Percentiles rank a stretch among this genome's conserved stretches.
Conservation (phyloP, 768 basidiomycete genomes). For the Trametes punicea region DNA sequence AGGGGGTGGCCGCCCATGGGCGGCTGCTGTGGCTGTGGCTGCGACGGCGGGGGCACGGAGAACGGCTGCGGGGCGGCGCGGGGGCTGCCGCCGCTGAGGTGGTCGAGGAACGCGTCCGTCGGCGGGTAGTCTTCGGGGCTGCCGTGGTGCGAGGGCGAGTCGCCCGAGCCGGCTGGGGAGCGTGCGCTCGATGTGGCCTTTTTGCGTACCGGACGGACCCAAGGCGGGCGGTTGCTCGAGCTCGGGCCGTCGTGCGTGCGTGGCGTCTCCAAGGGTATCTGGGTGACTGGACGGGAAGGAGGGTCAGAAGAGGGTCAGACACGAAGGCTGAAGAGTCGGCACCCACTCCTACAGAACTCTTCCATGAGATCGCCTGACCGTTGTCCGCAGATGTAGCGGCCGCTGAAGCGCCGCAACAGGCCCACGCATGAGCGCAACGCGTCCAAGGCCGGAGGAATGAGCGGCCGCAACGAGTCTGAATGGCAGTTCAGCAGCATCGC, state of each 20-base stretch:
- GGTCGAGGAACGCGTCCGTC: constrained; percentile 60
- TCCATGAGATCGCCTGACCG: constrained; percentile 92
- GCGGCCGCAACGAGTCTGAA: constrained; percentile 65
- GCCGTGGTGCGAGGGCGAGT: constrained; percentile 37
- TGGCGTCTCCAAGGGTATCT: constrained; percentile 75
- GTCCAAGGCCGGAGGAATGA: constrained; percentile 81
- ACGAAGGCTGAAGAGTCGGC: constrained; percentile 18
- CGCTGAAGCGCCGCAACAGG: constrained; percentile 84
- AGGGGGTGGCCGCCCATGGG: neutral
- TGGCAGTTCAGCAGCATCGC: constrained; percentile 88
- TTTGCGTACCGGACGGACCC: constrained; percentile 87
- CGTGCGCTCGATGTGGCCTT: constrained; percentile 53
- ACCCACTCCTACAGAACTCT: constrained; percentile 90
- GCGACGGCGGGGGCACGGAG: neutral
- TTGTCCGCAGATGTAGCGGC: constrained; percentile 87
- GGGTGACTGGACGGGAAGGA: constrained; percentile 63
- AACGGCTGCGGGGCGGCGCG: constrained; percentile 12
- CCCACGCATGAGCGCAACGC: constrained; percentile 86
- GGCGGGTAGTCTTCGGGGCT: constrained; percentile 64
- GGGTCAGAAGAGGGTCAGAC: neutral
- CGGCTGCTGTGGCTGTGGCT: constrained; percentile 1
- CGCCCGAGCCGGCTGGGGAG: constrained; percentile 33
- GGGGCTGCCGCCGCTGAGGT: constrained; percentile 24
- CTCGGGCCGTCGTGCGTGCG: constrained; percentile 49
- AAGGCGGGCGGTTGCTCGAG: constrained; percentile 62